Conservation (phyloP, 805 yeast genomes). For the Metschnikowia lachancei region DNA sequence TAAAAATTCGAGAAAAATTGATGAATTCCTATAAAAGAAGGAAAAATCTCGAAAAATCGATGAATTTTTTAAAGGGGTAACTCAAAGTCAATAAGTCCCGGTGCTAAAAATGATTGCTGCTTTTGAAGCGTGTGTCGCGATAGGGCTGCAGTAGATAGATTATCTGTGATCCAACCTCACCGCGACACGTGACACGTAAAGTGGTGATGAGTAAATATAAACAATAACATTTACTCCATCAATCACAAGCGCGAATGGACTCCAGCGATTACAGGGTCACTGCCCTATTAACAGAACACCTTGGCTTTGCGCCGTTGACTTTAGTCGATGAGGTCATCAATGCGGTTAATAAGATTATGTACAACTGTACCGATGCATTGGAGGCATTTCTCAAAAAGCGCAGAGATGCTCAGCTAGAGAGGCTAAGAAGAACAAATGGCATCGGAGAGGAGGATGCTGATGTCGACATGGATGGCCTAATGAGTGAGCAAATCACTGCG, state of each 20-base stretch:
- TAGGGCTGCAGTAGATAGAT: too few species aligned
- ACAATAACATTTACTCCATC: neutral
- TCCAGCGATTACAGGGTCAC: slow-evolving; percentile 31
- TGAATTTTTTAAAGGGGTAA: too few species aligned
- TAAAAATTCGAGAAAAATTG: too few species aligned
- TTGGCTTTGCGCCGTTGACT: slow-evolving; percentile 80
- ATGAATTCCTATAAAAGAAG: too few species aligned
- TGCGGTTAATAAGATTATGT: slow-evolving; percentile 80
- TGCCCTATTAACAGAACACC: slow-evolving; percentile 71
- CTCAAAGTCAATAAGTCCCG: too few species aligned
- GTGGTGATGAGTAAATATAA: slow-evolving; percentile 6
- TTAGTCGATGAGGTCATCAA: slow-evolving; percentile 84
- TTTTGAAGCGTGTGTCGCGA: too few species aligned
- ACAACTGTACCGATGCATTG: slow-evolving; percentile 75
- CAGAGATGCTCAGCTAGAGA: slow-evolving; percentile 19
- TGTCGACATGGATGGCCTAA: slow-evolving; percentile 1
- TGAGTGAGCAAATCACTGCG: slow-evolving; percentile 7
- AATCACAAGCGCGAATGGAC: slow-evolving; percentile 12
- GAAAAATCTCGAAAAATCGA: too few species aligned
- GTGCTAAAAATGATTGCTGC: too few species aligned
- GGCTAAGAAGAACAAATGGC: slow-evolving; percentile 17
- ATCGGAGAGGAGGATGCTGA: slow-evolving; percentile 15
- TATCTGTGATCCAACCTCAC: too few species aligned
- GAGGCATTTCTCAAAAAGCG: slow-evolving; percentile 53
- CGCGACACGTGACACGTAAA: slow-evolving; percentile 2